phyloP scores from a whole-genome alignment of 805 yeast species.

The Teunomyces cretensis region DNA sequence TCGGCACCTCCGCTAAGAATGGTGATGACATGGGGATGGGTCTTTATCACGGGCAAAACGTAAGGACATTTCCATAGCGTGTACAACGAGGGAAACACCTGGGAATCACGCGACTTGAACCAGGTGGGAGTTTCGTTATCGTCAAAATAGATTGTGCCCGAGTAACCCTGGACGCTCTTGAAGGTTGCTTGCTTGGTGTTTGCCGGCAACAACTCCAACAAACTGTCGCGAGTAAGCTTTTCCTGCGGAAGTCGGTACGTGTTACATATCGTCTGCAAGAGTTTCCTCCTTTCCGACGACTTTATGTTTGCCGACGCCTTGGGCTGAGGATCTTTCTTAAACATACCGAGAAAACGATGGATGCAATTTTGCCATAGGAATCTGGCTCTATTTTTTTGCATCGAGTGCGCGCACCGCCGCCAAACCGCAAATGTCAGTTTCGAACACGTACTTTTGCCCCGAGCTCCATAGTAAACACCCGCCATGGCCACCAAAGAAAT shows the following conservation, averaged over 20 bases:
- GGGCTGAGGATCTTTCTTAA: conserved; percentile 37
- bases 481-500: neutral
- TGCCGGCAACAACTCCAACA: conserved; percentile 46
- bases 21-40: conserved; percentile 73
- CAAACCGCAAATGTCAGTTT: neutral
- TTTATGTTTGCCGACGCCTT: conserved; percentile 80
- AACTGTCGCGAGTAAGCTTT: conserved; percentile 41
- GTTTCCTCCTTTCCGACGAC: conserved; percentile 71
- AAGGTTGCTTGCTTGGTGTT: conserved; percentile 63
- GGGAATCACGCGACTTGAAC: conserved; percentile 60
- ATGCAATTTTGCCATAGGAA: neutral
- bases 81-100: conserved; percentile 66
- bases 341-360: conserved; percentile 14
- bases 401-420: neutral
- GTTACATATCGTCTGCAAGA: conserved; percentile 44
- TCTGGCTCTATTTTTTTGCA: neutral
- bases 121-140: conserved; percentile 67
- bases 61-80: conserved; percentile 70
- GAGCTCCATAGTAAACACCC: neutral
- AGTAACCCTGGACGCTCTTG: conserved; percentile 48
- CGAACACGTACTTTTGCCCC: conserved; percentile 1
- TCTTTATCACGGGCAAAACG: conserved; percentile 63
- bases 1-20: conserved; percentile 78
- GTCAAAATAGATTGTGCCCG: conserved; percentile 67
- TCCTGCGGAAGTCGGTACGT: conserved; percentile 40